Evolutionary conservation across 768 basidiomycete species (phyloP).

Genomic region (Solioccasus polychromus): DNA sequence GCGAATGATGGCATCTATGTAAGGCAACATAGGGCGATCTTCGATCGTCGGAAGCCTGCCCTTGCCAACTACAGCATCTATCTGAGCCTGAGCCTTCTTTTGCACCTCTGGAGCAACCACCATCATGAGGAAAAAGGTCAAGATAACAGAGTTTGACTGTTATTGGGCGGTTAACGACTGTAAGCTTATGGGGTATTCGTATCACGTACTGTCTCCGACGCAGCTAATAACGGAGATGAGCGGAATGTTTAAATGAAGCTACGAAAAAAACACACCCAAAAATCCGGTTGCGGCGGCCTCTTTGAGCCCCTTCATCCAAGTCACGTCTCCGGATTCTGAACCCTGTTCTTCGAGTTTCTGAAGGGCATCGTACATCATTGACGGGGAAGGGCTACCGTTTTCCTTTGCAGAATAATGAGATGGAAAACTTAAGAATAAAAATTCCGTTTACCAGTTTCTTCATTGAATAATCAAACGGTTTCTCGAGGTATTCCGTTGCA

Average conservation of each 20-base stretch:
- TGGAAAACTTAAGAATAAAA: not conserved
- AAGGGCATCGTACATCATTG: constrained; percentile 22
- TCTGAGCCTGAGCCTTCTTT: constrained; percentile 15
- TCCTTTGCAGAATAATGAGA: constrained; percentile 8
- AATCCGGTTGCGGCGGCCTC: constrained; percentile 23
- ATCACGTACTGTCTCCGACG: constrained; percentile 4
- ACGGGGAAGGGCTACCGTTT: constrained; percentile 6
- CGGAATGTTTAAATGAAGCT: constrained; percentile 20
- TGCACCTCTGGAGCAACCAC: constrained; percentile 25
- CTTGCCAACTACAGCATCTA: constrained; percentile 16
- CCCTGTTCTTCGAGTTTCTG: constrained; percentile 6
- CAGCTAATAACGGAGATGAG: constrained; percentile 3
- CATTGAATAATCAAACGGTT: constrained; percentile 15
- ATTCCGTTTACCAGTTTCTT: constrained; percentile 13
- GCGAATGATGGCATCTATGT: constrained; percentile 17
- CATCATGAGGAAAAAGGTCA: constrained; percentile 24
- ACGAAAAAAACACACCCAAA: constrained; percentile 5
- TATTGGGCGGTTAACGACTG: no score
- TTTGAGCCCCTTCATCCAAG: constrained; percentile 12
- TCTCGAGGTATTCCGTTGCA: constrained; percentile 15
- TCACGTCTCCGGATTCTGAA: not conserved
- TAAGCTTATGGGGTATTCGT: no score
- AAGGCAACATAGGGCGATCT: constrained; percentile 19
- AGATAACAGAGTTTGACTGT: constrained; percentile 18
- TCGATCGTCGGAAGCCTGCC: constrained; percentile 20